Conservation (phyloP, 495 filamentous ascomycete genomes). For the Ascodesmis nigricans region DNA sequence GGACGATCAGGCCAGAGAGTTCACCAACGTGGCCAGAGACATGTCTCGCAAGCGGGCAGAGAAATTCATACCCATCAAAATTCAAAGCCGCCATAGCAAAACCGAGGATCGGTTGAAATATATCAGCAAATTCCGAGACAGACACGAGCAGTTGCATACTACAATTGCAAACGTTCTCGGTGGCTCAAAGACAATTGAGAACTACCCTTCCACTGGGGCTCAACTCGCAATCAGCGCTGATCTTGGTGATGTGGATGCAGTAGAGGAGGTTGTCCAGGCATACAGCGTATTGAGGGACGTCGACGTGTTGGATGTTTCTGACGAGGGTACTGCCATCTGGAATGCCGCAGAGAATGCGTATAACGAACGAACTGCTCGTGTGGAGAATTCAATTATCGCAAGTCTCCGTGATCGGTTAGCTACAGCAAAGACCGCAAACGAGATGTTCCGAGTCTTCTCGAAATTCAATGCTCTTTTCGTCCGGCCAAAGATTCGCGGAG, state of each 20-base stretch:
- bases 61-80: slow-evolving; percentile 96
- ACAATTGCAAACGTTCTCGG: slow-evolving; percentile 89
- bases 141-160: slow-evolving; percentile 88
- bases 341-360: slow-evolving; percentile 80
- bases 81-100: slow-evolving; percentile 57
- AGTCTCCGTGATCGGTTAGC: slow-evolving; percentile 79
- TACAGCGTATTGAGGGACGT: slow-evolving; percentile 85
- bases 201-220: slow-evolving; percentile 26
- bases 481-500: slow-evolving; percentile 87
- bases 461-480: slow-evolving; percentile 99
- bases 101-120: slow-evolving; percentile 80
- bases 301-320: slow-evolving; percentile 78
- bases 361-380: slow-evolving; percentile 85
- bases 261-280: slow-evolving; percentile 82
- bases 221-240: slow-evolving; percentile 60
- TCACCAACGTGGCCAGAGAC: slow-evolving; percentile 89
- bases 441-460: slow-evolving; percentile 99
- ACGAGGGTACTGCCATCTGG: slow-evolving; percentile 74
- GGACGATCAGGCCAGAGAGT: slow-evolving; percentile 92
- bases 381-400: slow-evolving; percentile 98
- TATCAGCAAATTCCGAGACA: slow-evolving; percentile 77
- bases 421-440: slow-evolving; percentile 85
- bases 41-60: slow-evolving; percentile 76
- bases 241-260: slow-evolving; percentile 94
- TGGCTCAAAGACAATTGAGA: slow-evolving; percentile 42